A percentile compares a stretch with the other conserved stretches of the same genome.
Evolutionary conservation across 306 rosid species (phyloP).

Genomic region (Cicer bijugum): DNA sequence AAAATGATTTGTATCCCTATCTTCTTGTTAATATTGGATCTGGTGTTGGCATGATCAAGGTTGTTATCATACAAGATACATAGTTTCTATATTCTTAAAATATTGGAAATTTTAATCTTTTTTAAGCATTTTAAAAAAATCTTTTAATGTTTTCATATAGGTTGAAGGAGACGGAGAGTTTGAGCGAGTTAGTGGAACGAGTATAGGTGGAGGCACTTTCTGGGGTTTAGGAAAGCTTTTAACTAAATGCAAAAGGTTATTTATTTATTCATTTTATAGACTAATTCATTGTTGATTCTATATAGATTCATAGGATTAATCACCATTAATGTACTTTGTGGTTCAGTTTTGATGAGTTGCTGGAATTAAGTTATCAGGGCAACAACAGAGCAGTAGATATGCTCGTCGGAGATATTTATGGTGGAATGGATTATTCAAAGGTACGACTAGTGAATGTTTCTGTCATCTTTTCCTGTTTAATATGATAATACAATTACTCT

Average conservation of each 20-base stretch:
- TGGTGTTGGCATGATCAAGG: constrained; percentile 99
- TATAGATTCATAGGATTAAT: constrained; percentile 28
- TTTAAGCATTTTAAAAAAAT: constrained; percentile 27
- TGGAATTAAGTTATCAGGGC: constrained; percentile 86
- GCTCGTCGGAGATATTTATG: constrained; percentile 97
- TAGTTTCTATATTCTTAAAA: constrained; percentile 40
- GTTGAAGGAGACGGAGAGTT: constrained; percentile 89
- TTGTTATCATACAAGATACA: constrained; percentile 43
- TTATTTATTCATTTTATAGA: constrained; percentile 4
- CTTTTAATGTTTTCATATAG: constrained; percentile 51
- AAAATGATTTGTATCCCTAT: constrained; percentile 81
- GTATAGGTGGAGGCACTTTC: constrained; percentile 96
- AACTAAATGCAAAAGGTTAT: constrained; percentile 85
- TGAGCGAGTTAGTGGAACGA: constrained; percentile 98
- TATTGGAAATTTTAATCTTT: constrained; percentile 32
- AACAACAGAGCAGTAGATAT: constrained; percentile 91
- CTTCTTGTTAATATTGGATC: constrained; percentile 96
- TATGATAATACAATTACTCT: constrained; percentile 20
- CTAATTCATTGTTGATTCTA: constrained; percentile 32
- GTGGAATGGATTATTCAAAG: constrained; percentile 88
- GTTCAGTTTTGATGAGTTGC: constrained; percentile 90
- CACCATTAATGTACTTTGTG: constrained; percentile 36
- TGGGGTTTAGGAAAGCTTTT: constrained; percentile 97
- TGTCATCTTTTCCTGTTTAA: constrained; percentile 32
- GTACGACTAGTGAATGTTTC: constrained; percentile 50